phyloP scores from a whole-genome alignment of 345 rosid species.

The Raphanus sativus region DNA sequence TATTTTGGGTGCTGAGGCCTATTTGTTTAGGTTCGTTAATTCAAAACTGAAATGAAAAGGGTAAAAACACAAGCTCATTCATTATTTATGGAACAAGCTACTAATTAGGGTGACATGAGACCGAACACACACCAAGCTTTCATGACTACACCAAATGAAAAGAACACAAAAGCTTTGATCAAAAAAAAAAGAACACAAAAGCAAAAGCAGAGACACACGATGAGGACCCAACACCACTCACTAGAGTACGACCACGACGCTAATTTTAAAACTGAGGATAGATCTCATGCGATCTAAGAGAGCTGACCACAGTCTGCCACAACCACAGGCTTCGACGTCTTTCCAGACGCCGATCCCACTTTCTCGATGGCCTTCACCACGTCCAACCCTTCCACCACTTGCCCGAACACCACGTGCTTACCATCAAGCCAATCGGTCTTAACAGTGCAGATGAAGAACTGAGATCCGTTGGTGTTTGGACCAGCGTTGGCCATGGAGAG shows the following conservation, averaged over 20 bases:
- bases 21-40: neutral
- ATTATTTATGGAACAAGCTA: neutral
- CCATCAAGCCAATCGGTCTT: constrained; percentile 78
- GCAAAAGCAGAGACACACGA: neutral
- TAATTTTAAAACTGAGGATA: neutral
- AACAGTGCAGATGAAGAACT: constrained; percentile 68
- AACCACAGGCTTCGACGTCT: constrained; percentile 52
- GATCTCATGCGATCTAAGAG: constrained; percentile 19
- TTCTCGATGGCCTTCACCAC: constrained; percentile 62
- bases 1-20: neutral
- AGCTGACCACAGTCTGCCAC: constrained; percentile 71
- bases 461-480: constrained; percentile 68
- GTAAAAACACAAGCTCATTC: neutral
- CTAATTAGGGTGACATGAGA: neutral
- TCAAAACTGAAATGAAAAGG: neutral
- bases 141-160: neutral
- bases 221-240: neutral
- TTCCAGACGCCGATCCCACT: constrained; percentile 63
- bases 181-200: too few relatives aligned
- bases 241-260: neutral
- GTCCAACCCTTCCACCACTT: constrained; percentile 63
- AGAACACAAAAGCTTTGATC: neutral
- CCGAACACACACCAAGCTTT: neutral
- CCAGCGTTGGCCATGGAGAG: constrained; percentile 87
- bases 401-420: constrained; percentile 82